phyloP scores from a whole-genome alignment of 2,329 filamentous ascomycete species.

The Verticillium klebahnii region DNA sequence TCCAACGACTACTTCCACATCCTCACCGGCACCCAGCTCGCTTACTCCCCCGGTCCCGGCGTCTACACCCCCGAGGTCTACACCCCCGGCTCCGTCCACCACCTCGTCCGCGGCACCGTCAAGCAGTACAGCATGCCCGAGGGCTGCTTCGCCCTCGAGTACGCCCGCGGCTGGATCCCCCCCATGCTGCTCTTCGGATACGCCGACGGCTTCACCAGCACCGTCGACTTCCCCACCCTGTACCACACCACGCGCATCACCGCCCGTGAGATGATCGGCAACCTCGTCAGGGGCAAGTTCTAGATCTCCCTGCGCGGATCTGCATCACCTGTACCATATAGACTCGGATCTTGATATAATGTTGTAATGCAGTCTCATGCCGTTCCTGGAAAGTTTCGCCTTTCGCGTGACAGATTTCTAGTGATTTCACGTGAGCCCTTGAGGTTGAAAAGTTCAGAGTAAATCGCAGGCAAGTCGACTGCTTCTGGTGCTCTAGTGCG shows the following conservation, averaged over 20 bases:
- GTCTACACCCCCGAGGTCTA: constrained; percentile 66
- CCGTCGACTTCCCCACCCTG: constrained; percentile 78
- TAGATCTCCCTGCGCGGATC: constrained; percentile 29
- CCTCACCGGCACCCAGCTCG: constrained; percentile 70
- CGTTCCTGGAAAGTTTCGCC: background rate
- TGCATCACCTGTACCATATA: background rate
- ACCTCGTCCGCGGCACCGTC: constrained; percentile 64
- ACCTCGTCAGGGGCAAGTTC: constrained; percentile 68
- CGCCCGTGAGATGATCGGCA: constrained; percentile 68
- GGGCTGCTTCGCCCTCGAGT: constrained; percentile 76
- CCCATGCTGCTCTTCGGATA: constrained; percentile 90
- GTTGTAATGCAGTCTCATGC: background rate
- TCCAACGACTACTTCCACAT: constrained; percentile 96
- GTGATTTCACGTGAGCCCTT: no score
- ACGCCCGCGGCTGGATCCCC: constrained; percentile 85
- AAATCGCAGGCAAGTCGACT: no score
- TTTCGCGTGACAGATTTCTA: no score
- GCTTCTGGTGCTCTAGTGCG: no score
- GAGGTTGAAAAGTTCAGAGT: no score
- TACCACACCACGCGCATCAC: constrained; percentile 76
- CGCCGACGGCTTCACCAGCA: constrained; percentile 74
- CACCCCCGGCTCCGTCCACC: constrained; percentile 64
- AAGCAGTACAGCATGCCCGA: constrained; percentile 83
- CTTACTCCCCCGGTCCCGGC: constrained; percentile 68
- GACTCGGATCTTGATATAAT: background rate